phyloP scores from a whole-genome alignment of 306 rosid genomes.

The Purshia tridentata region DNA sequence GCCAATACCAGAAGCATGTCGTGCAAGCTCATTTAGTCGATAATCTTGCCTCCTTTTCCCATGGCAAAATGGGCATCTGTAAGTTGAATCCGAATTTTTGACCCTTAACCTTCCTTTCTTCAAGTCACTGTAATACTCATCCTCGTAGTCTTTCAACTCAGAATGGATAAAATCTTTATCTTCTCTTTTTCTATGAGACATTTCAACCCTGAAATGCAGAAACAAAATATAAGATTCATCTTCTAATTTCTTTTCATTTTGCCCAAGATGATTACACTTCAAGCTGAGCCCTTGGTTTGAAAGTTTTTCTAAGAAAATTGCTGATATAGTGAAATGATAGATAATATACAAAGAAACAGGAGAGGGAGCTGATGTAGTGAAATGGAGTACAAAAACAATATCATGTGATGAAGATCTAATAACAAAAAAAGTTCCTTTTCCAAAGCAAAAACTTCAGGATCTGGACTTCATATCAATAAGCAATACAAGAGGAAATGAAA shows the following conservation, averaged over 20 bases:
- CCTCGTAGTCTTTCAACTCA: slow-evolving; percentile 37
- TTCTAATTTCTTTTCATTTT: not conserved
- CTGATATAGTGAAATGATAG: too few species aligned
- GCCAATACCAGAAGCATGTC: slow-evolving; percentile 45
- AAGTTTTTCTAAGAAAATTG: too few species aligned
- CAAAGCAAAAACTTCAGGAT: too few species aligned
- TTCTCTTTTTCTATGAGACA: slow-evolving; percentile 28
- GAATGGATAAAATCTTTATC: slow-evolving; percentile 23
- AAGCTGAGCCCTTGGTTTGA: too few species aligned
- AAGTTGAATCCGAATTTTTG: slow-evolving; percentile 40
- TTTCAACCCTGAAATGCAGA: slow-evolving; percentile 35
- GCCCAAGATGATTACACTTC: too few species aligned
- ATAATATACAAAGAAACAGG: too few species aligned
- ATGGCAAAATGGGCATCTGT: slow-evolving; percentile 63
- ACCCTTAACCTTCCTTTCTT: slow-evolving; percentile 38
- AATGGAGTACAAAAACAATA: too few species aligned
- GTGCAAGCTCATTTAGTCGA: slow-evolving; percentile 42
- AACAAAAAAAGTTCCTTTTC: too few species aligned
- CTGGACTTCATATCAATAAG: too few species aligned
- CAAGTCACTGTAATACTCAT: slow-evolving; percentile 40
- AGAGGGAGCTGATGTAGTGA: too few species aligned
- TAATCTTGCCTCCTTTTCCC: slow-evolving; percentile 34
- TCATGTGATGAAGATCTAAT: too few species aligned
- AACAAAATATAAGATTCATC: not conserved
- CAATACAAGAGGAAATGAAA: not conserved